A percentile compares a stretch with the other conserved stretches of the same genome.
phyloP scores from a whole-genome alignment of 2,329 filamentous ascomycete species.

The Aspergillus versicolor region DNA sequence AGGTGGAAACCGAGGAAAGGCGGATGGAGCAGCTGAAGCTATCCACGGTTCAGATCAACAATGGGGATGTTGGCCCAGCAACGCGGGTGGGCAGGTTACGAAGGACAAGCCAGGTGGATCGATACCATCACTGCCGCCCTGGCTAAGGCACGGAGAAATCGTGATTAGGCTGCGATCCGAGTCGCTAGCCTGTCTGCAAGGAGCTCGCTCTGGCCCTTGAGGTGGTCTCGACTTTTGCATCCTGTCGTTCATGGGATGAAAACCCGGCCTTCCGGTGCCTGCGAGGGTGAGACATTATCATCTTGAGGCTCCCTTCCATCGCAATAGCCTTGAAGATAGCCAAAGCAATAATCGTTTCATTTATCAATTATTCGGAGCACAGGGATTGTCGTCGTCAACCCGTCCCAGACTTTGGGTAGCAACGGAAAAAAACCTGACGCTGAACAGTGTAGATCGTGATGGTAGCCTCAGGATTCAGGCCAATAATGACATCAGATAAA shows the following conservation, averaged over 20 bases:
- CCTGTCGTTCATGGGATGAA: slow-evolving; percentile 3
- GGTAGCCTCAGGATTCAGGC: background rate
- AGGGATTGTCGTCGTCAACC: background rate
- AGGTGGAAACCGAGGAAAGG: slow-evolving; percentile 30
- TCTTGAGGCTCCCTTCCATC: slow-evolving; percentile 18
- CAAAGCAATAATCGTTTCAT: slow-evolving; percentile 10
- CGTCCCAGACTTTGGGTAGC: background rate
- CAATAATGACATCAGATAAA: slow-evolving; percentile 2
- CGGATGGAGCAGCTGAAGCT: slow-evolving; percentile 26
- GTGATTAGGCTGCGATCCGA: slow-evolving; percentile 16
- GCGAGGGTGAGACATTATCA: slow-evolving; percentile 24
- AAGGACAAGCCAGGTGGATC: slow-evolving; percentile 19
- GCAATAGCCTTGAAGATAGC: slow-evolving; percentile 21
- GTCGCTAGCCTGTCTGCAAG: slow-evolving; percentile 20
- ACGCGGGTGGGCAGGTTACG: slow-evolving; percentile 24
- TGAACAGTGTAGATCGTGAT: no score
- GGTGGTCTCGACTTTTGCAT: slow-evolving; percentile 13
- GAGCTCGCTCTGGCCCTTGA: slow-evolving; percentile 13
- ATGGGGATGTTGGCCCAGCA: slow-evolving; percentile 39
- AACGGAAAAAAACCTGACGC: background rate
- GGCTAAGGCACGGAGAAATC: slow-evolving; percentile 14
- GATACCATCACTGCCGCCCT: slow-evolving; percentile 14
- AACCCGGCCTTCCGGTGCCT: background rate
- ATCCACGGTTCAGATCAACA: slow-evolving; percentile 41
- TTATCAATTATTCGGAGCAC: slow-evolving; percentile 14